These are phyloP conservation scores for Epichloe bromicola DNA, from an alignment of 2,329 filamentous ascomycete species.

Conservation along the genomic window DNA sequence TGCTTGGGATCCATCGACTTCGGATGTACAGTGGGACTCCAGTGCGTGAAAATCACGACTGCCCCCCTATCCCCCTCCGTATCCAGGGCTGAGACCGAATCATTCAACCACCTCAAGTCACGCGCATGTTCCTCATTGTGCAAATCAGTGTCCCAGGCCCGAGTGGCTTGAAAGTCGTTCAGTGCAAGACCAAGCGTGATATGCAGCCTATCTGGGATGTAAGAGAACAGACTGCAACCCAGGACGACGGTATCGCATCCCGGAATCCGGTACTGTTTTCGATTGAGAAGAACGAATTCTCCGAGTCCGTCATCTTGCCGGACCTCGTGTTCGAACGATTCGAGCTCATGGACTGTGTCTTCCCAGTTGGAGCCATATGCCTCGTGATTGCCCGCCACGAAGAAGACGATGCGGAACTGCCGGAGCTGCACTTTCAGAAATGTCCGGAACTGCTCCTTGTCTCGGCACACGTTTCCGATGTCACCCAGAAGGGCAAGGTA, in stretches of 20 bases:
- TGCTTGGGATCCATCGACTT: slow-evolving; percentile 23
- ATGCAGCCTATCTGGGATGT: slow-evolving; percentile 23
- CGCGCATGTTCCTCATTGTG: slow-evolving; percentile 24
- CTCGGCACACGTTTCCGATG: slow-evolving; percentile 31
- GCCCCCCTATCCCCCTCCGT: slow-evolving; percentile 11
- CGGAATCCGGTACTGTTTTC: slow-evolving; percentile 12
- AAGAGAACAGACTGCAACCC: slow-evolving; percentile 33
- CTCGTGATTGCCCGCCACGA: slow-evolving; percentile 45
- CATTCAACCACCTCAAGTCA: slow-evolving; percentile 32
- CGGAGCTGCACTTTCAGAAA: slow-evolving; percentile 36
- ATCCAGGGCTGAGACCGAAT: slow-evolving; percentile 17
- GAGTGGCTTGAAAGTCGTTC: slow-evolving; percentile 39
- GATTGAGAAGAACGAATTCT: slow-evolving; percentile 27
- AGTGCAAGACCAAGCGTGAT: slow-evolving; percentile 27
- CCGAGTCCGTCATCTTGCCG: slow-evolving; percentile 16
- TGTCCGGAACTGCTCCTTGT: slow-evolving; percentile 25
- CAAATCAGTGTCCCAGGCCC: slow-evolving; percentile 22
- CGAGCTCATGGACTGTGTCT: slow-evolving; percentile 15
- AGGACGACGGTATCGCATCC: slow-evolving; percentile 16
- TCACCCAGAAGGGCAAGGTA: slow-evolving; percentile 45
- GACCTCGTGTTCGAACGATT: slow-evolving; percentile 17
- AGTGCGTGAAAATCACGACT: slow-evolving; percentile 29
- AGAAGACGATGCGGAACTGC: slow-evolving; percentile 35
- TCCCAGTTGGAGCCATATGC: slow-evolving; percentile 31
- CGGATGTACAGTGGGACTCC: slow-evolving; percentile 24